Evolutionary conservation across 2,329 filamentous ascomycete genomes (phyloP).

Genomic region (Aureobasidium sp.): DNA sequence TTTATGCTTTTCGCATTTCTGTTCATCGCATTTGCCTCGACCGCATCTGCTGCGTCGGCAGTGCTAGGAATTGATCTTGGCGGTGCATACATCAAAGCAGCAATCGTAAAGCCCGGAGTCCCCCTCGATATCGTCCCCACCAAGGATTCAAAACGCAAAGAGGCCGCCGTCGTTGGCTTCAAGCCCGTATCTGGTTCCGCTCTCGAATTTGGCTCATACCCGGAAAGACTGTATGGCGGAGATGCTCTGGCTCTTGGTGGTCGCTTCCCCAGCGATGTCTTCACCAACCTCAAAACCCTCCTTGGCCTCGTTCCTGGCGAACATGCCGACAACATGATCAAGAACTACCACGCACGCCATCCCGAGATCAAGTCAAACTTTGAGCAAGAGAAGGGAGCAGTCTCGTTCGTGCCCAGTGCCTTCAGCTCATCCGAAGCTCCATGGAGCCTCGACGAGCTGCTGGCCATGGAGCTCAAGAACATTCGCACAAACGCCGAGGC

Average conservation of each 20-base stretch:
- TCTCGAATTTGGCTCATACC: slow-evolving; percentile 49
- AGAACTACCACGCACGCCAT: slow-evolving; percentile 67
- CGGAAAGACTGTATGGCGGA: slow-evolving; percentile 84
- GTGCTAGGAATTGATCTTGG: slow-evolving; percentile 91
- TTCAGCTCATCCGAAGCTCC: slow-evolving; percentile 58
- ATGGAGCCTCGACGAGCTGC: slow-evolving; percentile 79
- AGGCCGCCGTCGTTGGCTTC: slow-evolving; percentile 83
- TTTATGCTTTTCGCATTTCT: slow-evolving; percentile 35
- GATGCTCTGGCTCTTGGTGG: slow-evolving; percentile 83
- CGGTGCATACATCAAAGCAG: slow-evolving; percentile 94
- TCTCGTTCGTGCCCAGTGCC: slow-evolving; percentile 72
- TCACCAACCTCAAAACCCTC: slow-evolving; percentile 85
- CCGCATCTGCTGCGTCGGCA: slow-evolving; percentile 59
- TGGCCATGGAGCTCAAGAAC: slow-evolving; percentile 94
- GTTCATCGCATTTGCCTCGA: slow-evolving; percentile 48
- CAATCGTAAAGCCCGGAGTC: slow-evolving; percentile 90
- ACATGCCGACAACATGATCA: slow-evolving; percentile 52
- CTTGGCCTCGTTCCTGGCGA: slow-evolving; percentile 56
- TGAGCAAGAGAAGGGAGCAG: slow-evolving; percentile 56
- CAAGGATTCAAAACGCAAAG: slow-evolving; percentile 96
- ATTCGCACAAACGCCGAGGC: slow-evolving; percentile 81
- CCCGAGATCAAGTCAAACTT: slow-evolving; percentile 66
- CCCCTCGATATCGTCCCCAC: slow-evolving; percentile 96
- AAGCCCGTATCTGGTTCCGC: slow-evolving; percentile 65
- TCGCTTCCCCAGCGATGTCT: slow-evolving; percentile 87